A percentile compares a stretch with the other conserved stretches of the same genome.
phyloP scores from a whole-genome alignment of 768 basidiomycete genomes.

The Favolaschia claudopus region DNA sequence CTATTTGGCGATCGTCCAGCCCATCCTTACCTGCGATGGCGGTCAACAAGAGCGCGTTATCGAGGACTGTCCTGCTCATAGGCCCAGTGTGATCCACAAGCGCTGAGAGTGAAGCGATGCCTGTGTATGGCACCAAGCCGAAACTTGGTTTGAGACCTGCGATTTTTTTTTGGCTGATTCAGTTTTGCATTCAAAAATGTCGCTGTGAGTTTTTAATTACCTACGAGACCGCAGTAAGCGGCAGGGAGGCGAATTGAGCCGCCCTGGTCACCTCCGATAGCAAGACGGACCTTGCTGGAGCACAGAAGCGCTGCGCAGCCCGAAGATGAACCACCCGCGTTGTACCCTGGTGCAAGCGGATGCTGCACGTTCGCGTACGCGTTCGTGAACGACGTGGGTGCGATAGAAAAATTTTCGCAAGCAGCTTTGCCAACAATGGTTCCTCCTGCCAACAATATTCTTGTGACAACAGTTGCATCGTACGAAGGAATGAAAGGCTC shows the following conservation, averaged over 20 bases:
- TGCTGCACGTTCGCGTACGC: conserved; percentile 38
- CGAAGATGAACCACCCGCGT: conserved; percentile 45
- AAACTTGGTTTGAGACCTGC: conserved; percentile 47
- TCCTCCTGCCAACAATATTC: conserved; percentile 55
- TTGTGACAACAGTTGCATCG: conserved; percentile 67
- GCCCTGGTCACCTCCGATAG: conserved; percentile 51
- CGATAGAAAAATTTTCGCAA: conserved; percentile 83
- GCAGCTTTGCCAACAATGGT: conserved; percentile 71
- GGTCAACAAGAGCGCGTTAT: conserved; percentile 48
- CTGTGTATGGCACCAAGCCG: conserved; percentile 56
- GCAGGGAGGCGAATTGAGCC: conserved; percentile 54
- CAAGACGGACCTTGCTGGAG: conserved; percentile 41
- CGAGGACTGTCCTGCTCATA: conserved; percentile 46
- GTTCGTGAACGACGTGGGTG: conserved; percentile 26
- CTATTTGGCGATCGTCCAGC: conserved; percentile 46
- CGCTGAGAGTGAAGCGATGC: conserved; percentile 48
- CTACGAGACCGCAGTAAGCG: conserved; percentile 50
- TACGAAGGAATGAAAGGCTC: conserved; percentile 63
- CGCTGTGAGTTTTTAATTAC: no score
- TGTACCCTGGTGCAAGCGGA: conserved; percentile 43
- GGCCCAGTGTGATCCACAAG: conserved; percentile 51
- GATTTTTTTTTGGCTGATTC: no score
- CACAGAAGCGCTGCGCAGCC: conserved; percentile 46
- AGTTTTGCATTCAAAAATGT: no score
- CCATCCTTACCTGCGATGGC: conserved; percentile 54